Base-by-base conservation (phyloP, 805 yeast species). In the Yamadazyma tumulicola region DNA sequence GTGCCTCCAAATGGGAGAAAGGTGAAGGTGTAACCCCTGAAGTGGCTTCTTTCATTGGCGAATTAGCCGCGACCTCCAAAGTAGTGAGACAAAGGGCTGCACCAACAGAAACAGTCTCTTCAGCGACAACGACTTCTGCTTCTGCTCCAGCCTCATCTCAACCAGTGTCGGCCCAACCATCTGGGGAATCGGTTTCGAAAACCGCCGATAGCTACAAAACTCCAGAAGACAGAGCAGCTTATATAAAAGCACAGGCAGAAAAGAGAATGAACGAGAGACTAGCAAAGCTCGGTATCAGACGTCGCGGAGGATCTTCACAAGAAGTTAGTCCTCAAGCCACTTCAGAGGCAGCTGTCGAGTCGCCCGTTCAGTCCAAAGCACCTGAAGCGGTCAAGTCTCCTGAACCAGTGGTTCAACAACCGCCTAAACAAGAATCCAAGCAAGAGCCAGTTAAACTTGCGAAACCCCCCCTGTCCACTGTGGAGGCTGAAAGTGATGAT, bases 201-300 rank as follows among this genome's bases (percentile, higher is more conserved):
- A 26, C 18, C 17, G 19, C 15, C 11, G 26, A 18, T 20, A 35
- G 38, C 8, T 66, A 58, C 52, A 65, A 55, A 19, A 63, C 77
- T 8, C 70, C 84, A 1, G 83, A 77, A 39, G 89, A 84, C 29
- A 69, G 94, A 41, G 75, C 93, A 4, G 82, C 85, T n/a, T 74
- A 76, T 49, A 78, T 86, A 34, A 87, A 85, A 55, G 91, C 87
- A 12, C 91, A 85, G 51, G 74, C 74, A 1, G 79, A 80, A 49
- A 64, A 65, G 57, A 75, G 85, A 58, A 87, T 88, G 96, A 80
- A 79, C 41, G 95, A 85, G 49, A 71, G 87, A 48, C 68, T 87
- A 49, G 95, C 94, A 3, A 83, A 80, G 42, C 69, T 87, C 38
- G 95, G 95, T 3, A 74, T 86, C 39, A 61, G 69, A 15, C 65